These are phyloP conservation scores for Cerioporus squamosus DNA, from an alignment of 1,284 basidiomycete species.

Conservation along the genomic window DNA sequence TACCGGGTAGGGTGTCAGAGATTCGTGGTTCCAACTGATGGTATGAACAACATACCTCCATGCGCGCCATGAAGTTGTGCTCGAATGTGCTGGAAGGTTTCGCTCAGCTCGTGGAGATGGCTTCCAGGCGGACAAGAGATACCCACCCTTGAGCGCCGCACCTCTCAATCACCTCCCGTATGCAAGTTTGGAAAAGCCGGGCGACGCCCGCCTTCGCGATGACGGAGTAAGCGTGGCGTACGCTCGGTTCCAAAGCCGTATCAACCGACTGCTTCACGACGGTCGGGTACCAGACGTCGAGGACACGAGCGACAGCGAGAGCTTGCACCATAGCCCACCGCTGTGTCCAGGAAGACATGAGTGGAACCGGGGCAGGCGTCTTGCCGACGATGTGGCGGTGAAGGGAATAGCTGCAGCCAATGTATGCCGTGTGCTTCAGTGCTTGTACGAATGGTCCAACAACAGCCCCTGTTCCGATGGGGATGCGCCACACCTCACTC, in stretches of 20 bases:
- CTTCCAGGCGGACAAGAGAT: too few relatives aligned
- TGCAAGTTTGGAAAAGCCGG: conserved; percentile 50
- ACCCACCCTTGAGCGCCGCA: conserved; percentile 52
- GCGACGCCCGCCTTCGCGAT: conserved; percentile 55
- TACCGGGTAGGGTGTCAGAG: conserved; percentile 26
- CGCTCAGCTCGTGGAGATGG: neutral
- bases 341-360: conserved; percentile 61
- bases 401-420: conserved; percentile 53
- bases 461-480: conserved; percentile 50
- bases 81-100: conserved; percentile 43
- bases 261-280: conserved; percentile 40
- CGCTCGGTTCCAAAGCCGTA: conserved; percentile 39
- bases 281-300: conserved; percentile 50
- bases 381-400: conserved; percentile 51
- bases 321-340: conserved; percentile 55
- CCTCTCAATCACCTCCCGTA: conserved; percentile 53
- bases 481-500: conserved; percentile 57
- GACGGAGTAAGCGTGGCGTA: conserved; percentile 53
- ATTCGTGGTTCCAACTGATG: neutral
- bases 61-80: conserved; percentile 54
- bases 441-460: conserved; percentile 39
- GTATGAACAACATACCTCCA: conserved; percentile 26
- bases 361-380: conserved; percentile 42
- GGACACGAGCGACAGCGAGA: conserved; percentile 49
- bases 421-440: conserved; percentile 50